These are phyloP conservation scores for Spongospora subterranea DNA, from an alignment of 208 protist species.

Conservation along the genomic window DNA sequence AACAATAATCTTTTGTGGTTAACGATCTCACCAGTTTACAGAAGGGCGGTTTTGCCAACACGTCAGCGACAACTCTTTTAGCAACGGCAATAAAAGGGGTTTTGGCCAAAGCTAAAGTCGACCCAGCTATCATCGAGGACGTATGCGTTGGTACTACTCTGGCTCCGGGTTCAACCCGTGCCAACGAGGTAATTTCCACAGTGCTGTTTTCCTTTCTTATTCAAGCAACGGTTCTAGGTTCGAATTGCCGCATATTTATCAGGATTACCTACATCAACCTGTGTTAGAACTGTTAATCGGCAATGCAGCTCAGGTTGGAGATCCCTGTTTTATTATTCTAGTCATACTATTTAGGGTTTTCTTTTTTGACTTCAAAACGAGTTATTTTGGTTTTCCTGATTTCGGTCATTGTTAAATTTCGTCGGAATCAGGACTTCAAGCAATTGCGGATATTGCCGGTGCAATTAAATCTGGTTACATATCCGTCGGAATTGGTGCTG, in stretches of 20 bases:
- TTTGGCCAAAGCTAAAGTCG: neutral
- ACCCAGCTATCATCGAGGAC: constrained; percentile 58
- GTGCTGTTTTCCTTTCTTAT: neutral
- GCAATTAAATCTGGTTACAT: constrained; percentile 61
- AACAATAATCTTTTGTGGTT: neutral
- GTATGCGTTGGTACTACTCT: constrained; percentile 61
- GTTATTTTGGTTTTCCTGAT: too few relatives aligned
- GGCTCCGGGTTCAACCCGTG: constrained; percentile 37
- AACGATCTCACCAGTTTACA: neutral
- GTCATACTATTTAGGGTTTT: too few relatives aligned
- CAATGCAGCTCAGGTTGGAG: constrained; percentile 64
- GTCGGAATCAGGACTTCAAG: constrained; percentile 66
- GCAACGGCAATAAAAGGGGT: neutral
- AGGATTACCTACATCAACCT: constrained; percentile 62
- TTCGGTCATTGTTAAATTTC: neutral
- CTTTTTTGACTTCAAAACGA: too few relatives aligned
- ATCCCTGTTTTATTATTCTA: neutral
- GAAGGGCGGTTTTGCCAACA: neutral
- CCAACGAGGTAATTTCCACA: neutral
- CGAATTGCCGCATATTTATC: constrained; percentile 64
- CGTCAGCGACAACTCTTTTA: constrained; percentile 20
- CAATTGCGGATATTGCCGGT: constrained; percentile 64
- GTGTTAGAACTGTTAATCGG: constrained; percentile 65
- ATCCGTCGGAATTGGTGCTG: constrained; percentile 68
- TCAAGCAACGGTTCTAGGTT: neutral